Evolutionary conservation across 179 eudicot species (phyloP).

Genomic region (Carnegiea gigantea): DNA sequence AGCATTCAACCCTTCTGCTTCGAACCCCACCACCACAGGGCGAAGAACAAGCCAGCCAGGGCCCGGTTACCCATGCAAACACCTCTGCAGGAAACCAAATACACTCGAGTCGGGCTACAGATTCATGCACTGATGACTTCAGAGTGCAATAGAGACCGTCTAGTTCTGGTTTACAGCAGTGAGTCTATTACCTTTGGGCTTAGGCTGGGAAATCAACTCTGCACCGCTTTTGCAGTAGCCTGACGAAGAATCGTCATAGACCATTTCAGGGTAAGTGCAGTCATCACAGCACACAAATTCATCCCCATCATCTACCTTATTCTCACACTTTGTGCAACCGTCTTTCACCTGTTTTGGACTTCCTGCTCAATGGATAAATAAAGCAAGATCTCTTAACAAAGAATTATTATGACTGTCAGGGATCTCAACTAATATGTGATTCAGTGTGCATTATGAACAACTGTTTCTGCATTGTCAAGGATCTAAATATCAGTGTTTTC

Average conservation of each 20-base stretch:
- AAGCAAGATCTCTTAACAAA: neutral
- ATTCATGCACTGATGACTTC: neutral
- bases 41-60: constrained; percentile 36
- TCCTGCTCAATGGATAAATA: constrained; percentile 15
- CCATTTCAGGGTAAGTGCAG: constrained; percentile 37
- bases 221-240: constrained; percentile 37
- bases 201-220: constrained; percentile 33
- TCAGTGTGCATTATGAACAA: no score
- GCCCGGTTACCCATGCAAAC: constrained; percentile 35
- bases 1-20: constrained; percentile 36
- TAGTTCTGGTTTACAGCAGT: neutral
- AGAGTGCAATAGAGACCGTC: neutral
- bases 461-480: no score
- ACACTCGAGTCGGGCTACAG: neutral
- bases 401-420: neutral
- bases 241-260: constrained; percentile 29
- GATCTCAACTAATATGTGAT: neutral
- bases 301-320: constrained; percentile 32
- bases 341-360: constrained; percentile 35
- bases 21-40: constrained; percentile 36
- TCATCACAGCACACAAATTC: constrained; percentile 34
- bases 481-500: no score
- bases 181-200: constrained; percentile 32
- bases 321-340: constrained; percentile 37
- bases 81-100: constrained; percentile 27